phyloP scores from a whole-genome alignment of 768 basidiomycete genomes.

The Chalciporus sphaerocephalus region DNA sequence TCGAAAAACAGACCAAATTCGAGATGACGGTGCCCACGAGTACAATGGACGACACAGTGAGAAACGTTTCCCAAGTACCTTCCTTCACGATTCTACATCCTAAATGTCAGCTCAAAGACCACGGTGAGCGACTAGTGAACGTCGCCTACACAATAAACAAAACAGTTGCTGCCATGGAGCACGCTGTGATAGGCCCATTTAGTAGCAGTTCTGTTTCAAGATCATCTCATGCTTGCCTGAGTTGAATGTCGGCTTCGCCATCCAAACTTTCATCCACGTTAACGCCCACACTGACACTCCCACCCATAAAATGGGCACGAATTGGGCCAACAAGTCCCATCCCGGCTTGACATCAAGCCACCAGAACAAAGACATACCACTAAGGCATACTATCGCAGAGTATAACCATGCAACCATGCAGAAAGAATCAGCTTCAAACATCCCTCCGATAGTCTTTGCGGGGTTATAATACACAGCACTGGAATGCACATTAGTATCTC shows the following conservation, averaged over 20 bases:
- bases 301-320: conserved; percentile 75
- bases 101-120: conserved; percentile 2
- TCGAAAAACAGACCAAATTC: conserved; percentile 75
- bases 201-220: background rate
- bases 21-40: conserved; percentile 70
- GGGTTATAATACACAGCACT: conserved; percentile 90
- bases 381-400: conserved; percentile 66
- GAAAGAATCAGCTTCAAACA: conserved; percentile 87
- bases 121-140: background rate
- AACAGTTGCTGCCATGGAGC: conserved; percentile 80
- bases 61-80: conserved; percentile 71
- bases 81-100: conserved; percentile 77
- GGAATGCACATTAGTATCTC: conserved; percentile 7
- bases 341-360: conserved; percentile 68
- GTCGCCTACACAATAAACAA: conserved; percentile 71
- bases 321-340: conserved; percentile 70
- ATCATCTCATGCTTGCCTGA: conserved; percentile 48
- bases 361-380: conserved; percentile 77
- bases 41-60: conserved; percentile 75
- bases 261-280: conserved; percentile 91
- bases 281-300: conserved; percentile 75
- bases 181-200: conserved; percentile 42
- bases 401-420: conserved; percentile 69
- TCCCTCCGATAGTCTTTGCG: conserved; percentile 86
- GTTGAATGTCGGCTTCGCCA: conserved; percentile 84